Evolutionary conservation across 495 filamentous ascomycete species (phyloP).

Genomic region (Talaromyces wortmannii): DNA sequence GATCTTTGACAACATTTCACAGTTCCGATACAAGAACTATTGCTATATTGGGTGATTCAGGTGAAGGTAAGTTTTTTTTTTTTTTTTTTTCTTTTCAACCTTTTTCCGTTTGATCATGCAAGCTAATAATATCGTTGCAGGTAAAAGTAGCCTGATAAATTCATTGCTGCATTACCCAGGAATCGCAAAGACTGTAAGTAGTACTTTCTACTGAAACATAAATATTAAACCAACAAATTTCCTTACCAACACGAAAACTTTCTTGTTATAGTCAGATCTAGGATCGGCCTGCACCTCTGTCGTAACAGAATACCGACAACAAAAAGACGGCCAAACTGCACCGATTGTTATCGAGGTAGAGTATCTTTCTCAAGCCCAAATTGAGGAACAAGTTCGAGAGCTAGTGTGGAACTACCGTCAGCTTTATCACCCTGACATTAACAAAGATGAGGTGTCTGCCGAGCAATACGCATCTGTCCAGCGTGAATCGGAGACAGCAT

Average conservation of each 20-base stretch:
- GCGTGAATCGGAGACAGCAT: constrained; percentile 6
- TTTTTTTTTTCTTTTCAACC: too few species aligned
- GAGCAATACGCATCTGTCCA: constrained; percentile 7
- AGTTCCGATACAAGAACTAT: constrained; percentile 12
- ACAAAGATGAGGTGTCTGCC: constrained; percentile 3
- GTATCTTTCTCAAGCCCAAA: constrained; percentile 11
- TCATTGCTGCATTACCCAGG: constrained; percentile 16
- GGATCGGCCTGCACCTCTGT: constrained; percentile 15
- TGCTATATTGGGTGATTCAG: constrained; percentile 14
- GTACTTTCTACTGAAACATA: background rate
- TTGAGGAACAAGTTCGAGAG: constrained; percentile 14
- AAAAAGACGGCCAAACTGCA: constrained; percentile 7
- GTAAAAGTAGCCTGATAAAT: constrained; percentile 20
- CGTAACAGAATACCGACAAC: constrained; percentile 18
- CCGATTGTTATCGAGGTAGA: constrained; percentile 17
- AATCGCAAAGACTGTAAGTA: constrained; percentile 15
- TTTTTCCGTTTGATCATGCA: too few species aligned
- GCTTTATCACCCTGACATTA: constrained; percentile 11
- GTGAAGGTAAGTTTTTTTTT: background rate
- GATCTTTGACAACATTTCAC: background rate
- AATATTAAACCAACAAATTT: too few species aligned
- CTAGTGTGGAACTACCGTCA: constrained; percentile 18
- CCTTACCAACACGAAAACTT: too few species aligned
- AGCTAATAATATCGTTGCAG: constrained; percentile 3
- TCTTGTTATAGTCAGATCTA: constrained; percentile 9